Percentiles rank a stretch among this genome's conserved stretches.
Evolutionary conservation across 2,329 filamentous ascomycete species (phyloP).

Genomic region (Phaeoacremonium minimum): DNA sequence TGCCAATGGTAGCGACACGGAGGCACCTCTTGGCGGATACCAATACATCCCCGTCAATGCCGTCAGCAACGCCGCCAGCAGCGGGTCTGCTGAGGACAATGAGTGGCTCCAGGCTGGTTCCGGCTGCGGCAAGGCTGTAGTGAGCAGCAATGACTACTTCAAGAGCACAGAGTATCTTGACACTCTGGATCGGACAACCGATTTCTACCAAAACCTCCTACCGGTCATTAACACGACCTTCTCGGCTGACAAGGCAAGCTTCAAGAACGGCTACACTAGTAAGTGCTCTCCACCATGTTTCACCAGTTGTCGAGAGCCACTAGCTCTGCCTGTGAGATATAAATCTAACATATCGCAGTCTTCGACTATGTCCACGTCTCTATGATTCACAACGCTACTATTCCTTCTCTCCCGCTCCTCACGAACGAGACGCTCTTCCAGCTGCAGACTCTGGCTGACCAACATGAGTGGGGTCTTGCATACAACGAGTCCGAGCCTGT

Average conservation of each 20-base stretch:
- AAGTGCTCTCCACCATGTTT: constrained; percentile 18
- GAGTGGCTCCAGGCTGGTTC: constrained; percentile 56
- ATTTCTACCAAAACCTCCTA: constrained; percentile 53
- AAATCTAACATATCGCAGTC: constrained; percentile 29
- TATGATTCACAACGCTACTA: constrained; percentile 55
- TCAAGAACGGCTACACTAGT: constrained; percentile 61
- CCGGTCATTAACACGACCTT: constrained; percentile 54
- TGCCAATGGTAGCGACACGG: constrained; percentile 63
- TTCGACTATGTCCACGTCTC: constrained; percentile 59
- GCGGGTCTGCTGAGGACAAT: constrained; percentile 49
- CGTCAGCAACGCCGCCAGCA: constrained; percentile 49
- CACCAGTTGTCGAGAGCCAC: too few species aligned
- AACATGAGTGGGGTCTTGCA: constrained; percentile 77
- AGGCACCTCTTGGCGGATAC: constrained; percentile 71
- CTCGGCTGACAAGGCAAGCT: constrained; percentile 36
- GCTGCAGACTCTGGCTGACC: constrained; percentile 69
- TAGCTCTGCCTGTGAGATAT: background rate
- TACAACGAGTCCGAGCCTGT: constrained; percentile 71
- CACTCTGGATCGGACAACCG: constrained; percentile 45
- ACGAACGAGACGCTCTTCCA: constrained; percentile 54
- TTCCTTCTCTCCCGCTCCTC: constrained; percentile 56
- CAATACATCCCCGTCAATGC: constrained; percentile 76
- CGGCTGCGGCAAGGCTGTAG: constrained; percentile 50
- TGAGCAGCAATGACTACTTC: constrained; percentile 53
- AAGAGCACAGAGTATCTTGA: constrained; percentile 38